Conservation (phyloP, 2,329 filamentous ascomycete genomes). For the Talaromyces sp. region DNA sequence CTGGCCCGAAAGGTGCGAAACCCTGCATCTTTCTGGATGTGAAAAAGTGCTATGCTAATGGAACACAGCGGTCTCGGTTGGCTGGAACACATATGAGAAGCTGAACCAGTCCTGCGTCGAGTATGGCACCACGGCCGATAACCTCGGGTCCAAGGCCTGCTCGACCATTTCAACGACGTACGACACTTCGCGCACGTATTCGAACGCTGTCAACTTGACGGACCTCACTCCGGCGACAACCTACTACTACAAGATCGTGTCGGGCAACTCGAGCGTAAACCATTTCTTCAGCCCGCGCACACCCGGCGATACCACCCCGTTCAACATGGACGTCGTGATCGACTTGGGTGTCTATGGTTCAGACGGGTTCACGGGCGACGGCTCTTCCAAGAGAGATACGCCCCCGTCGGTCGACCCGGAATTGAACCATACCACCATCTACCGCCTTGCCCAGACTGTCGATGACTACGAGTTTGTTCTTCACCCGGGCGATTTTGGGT, state of each 20-base stretch:
- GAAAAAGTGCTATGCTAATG: conserved; percentile 44
- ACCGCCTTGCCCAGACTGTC: conserved; percentile 47
- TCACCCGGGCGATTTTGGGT: conserved; percentile 45
- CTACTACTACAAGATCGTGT: conserved; percentile 59
- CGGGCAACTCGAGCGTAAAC: conserved; percentile 51
- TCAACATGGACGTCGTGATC: conserved; percentile 50
- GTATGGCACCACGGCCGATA: conserved; percentile 44
- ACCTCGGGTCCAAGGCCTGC: conserved; percentile 41
- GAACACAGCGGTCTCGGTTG: conserved; percentile 18
- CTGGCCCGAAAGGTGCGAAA: conserved; percentile 44
- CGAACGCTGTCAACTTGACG: conserved; percentile 46
- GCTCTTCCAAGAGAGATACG: conserved; percentile 44
- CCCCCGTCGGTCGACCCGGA: conserved; percentile 49
- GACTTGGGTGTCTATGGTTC: conserved; percentile 53
- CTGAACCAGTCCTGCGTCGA: conserved; percentile 46
- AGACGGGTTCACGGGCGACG: conserved; percentile 48
- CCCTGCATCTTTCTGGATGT: background rate
- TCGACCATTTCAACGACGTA: conserved; percentile 49
- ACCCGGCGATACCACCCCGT: conserved; percentile 53
- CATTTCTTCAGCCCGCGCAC: conserved; percentile 52
- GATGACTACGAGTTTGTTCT: conserved; percentile 51
- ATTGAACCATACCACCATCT: conserved; percentile 58
- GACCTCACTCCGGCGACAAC: conserved; percentile 49
- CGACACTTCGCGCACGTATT: conserved; percentile 51
- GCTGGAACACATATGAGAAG: conserved; percentile 55